Base-by-base conservation (phyloP, 225 moss, liverwort and hornwort genomes). In the Marchantia paleacea region DNA sequence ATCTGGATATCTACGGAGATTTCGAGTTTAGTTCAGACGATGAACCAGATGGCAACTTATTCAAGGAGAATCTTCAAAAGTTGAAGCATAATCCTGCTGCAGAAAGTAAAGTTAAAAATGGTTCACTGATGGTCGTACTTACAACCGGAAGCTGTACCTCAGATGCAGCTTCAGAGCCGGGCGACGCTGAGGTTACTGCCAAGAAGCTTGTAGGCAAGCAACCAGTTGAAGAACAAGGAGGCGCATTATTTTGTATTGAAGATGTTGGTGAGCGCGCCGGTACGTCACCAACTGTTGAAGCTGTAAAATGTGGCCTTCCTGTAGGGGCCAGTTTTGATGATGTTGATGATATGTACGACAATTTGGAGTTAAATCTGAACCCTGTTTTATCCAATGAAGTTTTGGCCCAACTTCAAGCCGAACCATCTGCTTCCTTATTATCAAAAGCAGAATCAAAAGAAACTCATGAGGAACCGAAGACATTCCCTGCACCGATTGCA, bases 51-150 rank as follows among this genome's bases (percentile, higher is more conserved):
- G 79, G 76, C 70, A 22, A 52, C 30, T 39, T 22, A 31, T 51
- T 55, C 25, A 61, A 63, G 18, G 80, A 71, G 25, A 72, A 50
- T 5, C 18, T 48, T 0, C 22, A 10, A 19, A 66, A 49, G 58
- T 75, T 78, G 79, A 80, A 81, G 71, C 60, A 47, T 81, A 79
- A 48, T 47, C 18, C 81, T 80, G 73, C 80, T 64, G 25, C 76
- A 82, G 80, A 78, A 61, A 85, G 81, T 80, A 75, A 84, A 68
- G 72, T 75, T 76, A 90, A 83, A 52, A n/a, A n/a, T 22, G 51
- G 51, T 63, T 90, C 85, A 83, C 72, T 92, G 86, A 88, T 82
- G 77, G 88, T 90, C 60, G 69, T 88, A 62, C 86, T 92, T 61
- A 86, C 87, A 47, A 83, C 81, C 5, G 74, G 50, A 24, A 68